phyloP scores from a whole-genome alignment of 257 asterid genomes.

The Lithospermum erythrorhizon region DNA sequence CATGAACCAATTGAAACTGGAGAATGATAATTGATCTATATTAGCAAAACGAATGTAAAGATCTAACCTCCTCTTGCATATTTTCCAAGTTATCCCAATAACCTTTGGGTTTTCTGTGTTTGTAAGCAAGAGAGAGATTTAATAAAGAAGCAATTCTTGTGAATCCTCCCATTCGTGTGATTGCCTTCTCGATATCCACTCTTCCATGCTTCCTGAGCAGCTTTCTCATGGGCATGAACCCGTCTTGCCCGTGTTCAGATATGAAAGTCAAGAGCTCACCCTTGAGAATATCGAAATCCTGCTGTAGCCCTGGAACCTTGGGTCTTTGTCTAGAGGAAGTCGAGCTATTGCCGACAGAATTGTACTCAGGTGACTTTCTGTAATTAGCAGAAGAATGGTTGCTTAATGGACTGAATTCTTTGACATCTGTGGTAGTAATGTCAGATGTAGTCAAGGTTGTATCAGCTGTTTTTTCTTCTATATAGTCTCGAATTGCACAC shows the following conservation, averaged over 20 bases:
- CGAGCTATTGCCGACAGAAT: constrained; percentile 23
- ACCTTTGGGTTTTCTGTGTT: constrained; percentile 91
- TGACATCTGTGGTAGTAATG: constrained; percentile 15
- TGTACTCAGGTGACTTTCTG: constrained; percentile 15
- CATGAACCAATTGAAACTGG: too few relatives aligned
- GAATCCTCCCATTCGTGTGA: constrained; percentile 86
- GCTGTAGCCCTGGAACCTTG: constrained; percentile 78
- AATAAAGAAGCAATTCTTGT: constrained; percentile 61
- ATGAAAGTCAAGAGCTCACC: constrained; percentile 72
- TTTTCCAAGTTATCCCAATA: constrained; percentile 91
- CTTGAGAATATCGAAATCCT: constrained; percentile 73
- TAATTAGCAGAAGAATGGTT: constrained; percentile 12
- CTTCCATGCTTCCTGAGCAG: constrained; percentile 70
- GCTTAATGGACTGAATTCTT: constrained; percentile 17
- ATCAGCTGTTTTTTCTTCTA: constrained; percentile 43
- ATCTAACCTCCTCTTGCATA: constrained; percentile 76
- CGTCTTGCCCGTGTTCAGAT: constrained; percentile 80
- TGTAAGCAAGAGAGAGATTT: constrained; percentile 90
- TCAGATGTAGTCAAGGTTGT: constrained; percentile 14
- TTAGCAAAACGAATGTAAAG: neutral
- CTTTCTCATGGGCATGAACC: constrained; percentile 98
- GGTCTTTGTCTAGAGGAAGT: constrained; percentile 51
- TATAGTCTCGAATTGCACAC: constrained; percentile 81
- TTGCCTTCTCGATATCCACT: constrained; percentile 89
- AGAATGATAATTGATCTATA: too few relatives aligned